A percentile compares a stretch with the other conserved stretches of the same genome.
phyloP scores from a whole-genome alignment of 257 asterid genomes.

The Solanum arcanum region DNA sequence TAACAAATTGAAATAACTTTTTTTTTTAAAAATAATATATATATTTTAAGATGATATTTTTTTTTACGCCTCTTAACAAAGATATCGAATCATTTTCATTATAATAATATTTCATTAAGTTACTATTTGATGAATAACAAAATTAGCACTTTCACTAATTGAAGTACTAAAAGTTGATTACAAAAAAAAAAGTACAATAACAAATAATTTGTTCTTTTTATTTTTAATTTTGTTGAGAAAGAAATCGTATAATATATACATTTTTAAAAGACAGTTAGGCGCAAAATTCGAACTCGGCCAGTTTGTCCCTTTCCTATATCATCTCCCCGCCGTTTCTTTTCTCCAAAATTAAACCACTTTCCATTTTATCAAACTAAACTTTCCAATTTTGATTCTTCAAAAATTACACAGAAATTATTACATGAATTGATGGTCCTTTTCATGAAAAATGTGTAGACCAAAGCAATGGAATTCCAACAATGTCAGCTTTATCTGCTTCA shows the following conservation, averaged over 20 bases:
- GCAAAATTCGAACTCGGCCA: slow-evolving; percentile 17
- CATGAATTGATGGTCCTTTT: not conserved
- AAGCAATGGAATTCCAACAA: not conserved
- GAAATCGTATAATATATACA: not conserved
- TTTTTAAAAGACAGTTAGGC: not conserved
- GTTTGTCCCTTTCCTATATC: slow-evolving; percentile 34
- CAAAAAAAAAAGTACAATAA: not conserved
- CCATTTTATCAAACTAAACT: not conserved
- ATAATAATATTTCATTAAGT: not conserved
- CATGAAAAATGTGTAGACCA: not conserved
- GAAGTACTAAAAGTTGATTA: not conserved
- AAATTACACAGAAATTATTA: not conserved
- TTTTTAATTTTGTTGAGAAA: not conserved
- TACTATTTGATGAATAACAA: no score
- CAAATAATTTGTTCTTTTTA: not conserved
- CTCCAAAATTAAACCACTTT: not conserved
- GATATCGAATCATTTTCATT: not conserved
- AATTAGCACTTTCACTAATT: not conserved
- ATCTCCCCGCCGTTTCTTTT: slow-evolving; percentile 80
- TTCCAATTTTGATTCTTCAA: not conserved
- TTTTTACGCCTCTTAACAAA: not conserved
- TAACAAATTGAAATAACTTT: not conserved
- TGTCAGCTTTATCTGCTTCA: not conserved
- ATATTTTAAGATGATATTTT: no score
- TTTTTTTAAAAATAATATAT: no score